phyloP scores from a whole-genome alignment of 768 basidiomycete genomes.

The Tricholoma hemisulphureum region DNA sequence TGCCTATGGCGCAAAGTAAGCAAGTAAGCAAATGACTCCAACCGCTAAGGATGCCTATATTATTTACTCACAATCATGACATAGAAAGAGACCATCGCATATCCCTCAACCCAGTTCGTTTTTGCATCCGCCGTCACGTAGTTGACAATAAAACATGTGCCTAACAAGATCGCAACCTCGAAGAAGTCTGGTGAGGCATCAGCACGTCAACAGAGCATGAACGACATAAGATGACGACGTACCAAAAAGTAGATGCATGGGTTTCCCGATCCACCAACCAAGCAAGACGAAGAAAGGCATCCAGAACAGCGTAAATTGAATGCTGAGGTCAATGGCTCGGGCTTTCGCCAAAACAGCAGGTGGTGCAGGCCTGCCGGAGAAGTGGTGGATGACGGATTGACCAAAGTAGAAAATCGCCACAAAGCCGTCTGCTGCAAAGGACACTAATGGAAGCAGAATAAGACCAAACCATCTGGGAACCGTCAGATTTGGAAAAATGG shows the following conservation, averaged over 20 bases:
- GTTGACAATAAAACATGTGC: constrained; percentile 74
- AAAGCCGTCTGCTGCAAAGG: constrained; percentile 69
- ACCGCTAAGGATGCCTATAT: not conserved
- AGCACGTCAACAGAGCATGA: not conserved
- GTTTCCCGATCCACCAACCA: constrained; percentile 64
- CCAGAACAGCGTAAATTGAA: constrained; percentile 79
- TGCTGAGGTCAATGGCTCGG: constrained; percentile 72
- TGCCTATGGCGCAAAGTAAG: constrained; percentile 40
- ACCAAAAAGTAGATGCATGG: constrained; percentile 70
- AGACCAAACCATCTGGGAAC: constrained; percentile 66
- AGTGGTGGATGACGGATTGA: constrained; percentile 39
- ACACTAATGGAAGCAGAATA: constrained; percentile 67
- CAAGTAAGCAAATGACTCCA: not conserved
- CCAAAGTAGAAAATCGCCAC: constrained; percentile 60
- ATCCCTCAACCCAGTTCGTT: constrained; percentile 78
- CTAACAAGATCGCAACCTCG: constrained; percentile 63
- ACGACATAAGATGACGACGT: constrained; percentile 18
- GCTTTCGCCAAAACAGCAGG: constrained; percentile 63
- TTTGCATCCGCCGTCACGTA: constrained; percentile 77
- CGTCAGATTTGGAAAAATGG: not conserved
- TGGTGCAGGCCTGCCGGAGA: constrained; percentile 39
- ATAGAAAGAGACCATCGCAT: constrained; percentile 66
- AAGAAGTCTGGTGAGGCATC: constrained; percentile 52
- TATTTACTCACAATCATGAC: constrained; percentile 54
- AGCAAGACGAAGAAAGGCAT: constrained; percentile 70